phyloP scores from a whole-genome alignment of 768 basidiomycete species.

The Leccinum incarnatum region DNA sequence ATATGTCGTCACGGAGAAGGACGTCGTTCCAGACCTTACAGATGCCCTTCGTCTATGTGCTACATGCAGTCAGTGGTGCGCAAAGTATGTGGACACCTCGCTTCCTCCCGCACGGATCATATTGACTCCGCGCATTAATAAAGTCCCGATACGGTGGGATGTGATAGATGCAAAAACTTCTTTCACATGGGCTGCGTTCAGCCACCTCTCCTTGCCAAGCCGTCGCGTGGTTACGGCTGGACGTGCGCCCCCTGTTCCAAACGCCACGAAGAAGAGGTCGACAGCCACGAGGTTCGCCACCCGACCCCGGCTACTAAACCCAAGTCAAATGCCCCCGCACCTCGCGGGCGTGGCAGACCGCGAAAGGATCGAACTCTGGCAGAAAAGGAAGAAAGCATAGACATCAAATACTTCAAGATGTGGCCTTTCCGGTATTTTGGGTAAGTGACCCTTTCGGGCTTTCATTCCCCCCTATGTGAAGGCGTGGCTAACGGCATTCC shows the following conservation, averaged over 20 bases:
- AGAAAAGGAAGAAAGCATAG: slow-evolving; percentile 73
- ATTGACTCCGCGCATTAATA: slow-evolving; percentile 24
- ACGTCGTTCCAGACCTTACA: slow-evolving; percentile 86
- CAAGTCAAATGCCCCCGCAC: slow-evolving; percentile 71
- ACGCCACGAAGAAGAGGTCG: slow-evolving; percentile 82
- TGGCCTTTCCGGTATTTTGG: slow-evolving; percentile 98
- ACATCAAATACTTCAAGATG: slow-evolving; percentile 84
- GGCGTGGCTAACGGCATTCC: slow-evolving; percentile 10
- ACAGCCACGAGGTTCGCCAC: slow-evolving; percentile 67
- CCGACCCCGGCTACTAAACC: slow-evolving; percentile 51
- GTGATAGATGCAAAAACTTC: slow-evolving; percentile 87
- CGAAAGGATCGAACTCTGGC: slow-evolving; percentile 71
- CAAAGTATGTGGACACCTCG: slow-evolving; percentile 55
- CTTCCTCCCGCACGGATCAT: slow-evolving; percentile 15
- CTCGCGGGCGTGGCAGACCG: slow-evolving; percentile 70
- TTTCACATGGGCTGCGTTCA: slow-evolving; percentile 96
- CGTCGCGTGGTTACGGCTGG: slow-evolving; percentile 96
- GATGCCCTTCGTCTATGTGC: slow-evolving; percentile 83
- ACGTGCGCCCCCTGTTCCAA: slow-evolving; percentile 92
- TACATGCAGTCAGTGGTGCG: slow-evolving; percentile 85
- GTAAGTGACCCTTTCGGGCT: slow-evolving; percentile 43
- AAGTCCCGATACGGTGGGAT: slow-evolving; percentile 83
- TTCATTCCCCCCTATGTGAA: neutral
- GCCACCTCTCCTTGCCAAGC: slow-evolving; percentile 87
- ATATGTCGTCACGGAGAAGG: slow-evolving; percentile 93